phyloP scores from a whole-genome alignment of 192 early-diverging fungal species.

The Spizellomyces sp. region DNA sequence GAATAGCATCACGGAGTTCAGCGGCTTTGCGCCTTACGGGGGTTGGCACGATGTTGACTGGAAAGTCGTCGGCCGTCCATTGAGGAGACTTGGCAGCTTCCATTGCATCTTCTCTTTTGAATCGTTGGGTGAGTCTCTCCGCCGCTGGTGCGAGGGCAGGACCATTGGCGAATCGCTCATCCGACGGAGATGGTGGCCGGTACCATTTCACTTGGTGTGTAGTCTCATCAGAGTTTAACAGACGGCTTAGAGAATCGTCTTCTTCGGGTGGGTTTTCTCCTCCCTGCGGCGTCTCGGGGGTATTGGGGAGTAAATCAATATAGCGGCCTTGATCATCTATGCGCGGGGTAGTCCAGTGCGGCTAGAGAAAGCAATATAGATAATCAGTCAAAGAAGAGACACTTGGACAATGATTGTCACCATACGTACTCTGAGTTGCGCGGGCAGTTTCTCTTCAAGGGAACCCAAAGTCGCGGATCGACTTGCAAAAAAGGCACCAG shows the following conservation, averaged over 20 bases:
- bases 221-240: background rate
- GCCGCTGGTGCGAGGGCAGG: background rate
- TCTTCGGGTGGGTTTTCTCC: background rate
- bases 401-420: background rate
- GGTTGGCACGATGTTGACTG: too few relatives aligned
- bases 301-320: constrained; percentile 2
- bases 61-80: background rate
- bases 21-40: too few relatives aligned
- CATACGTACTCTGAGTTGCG: background rate
- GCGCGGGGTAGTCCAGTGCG: background rate
- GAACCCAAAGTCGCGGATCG: background rate
- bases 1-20: background rate
- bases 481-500: background rate
- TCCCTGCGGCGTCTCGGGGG: background rate
- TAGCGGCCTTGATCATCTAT: background rate
- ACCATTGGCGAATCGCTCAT: background rate
- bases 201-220: background rate
- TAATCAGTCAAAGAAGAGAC: background rate
- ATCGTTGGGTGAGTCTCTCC: background rate
- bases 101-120: background rate
- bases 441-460: background rate
- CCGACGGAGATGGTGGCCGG: background rate
- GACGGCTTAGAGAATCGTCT: background rate
- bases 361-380: background rate
- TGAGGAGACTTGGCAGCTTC: background rate